phyloP scores from a whole-genome alignment of 305 asterid genomes.

The Fraxinus paxiana region DNA sequence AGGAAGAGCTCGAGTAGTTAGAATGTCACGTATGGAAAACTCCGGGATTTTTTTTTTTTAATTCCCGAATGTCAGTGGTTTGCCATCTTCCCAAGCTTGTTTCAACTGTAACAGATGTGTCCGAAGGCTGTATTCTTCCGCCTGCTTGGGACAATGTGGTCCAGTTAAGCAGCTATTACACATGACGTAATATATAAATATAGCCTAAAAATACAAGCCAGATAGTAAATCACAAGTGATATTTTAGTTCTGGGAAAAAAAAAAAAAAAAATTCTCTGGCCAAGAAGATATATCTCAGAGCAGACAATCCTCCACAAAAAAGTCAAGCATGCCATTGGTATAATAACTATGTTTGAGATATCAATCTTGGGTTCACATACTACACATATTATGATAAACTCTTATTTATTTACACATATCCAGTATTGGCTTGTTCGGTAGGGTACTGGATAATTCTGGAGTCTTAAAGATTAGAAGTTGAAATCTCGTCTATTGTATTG shows the following conservation, averaged over 20 bases:
- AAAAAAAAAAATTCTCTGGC: background rate
- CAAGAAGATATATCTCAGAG: background rate
- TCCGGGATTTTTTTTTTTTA: no score
- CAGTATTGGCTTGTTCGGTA: background rate
- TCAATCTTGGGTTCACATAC: background rate
- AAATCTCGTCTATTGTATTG: background rate
- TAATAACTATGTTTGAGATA: background rate
- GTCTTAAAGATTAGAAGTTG: background rate
- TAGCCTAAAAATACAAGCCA: background rate
- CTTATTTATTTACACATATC: background rate
- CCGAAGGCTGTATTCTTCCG: slow-evolving; percentile 71
- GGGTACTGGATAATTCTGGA: background rate
- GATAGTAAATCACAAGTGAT: background rate
- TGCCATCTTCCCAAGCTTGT: slow-evolving; percentile 40
- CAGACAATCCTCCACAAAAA: background rate
- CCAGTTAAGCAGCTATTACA: background rate
- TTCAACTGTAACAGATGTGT: slow-evolving; percentile 61
- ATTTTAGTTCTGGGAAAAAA: background rate
- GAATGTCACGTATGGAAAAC: no score
- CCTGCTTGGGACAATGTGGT: slow-evolving; percentile 42
- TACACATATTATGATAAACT: background rate
- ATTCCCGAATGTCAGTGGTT: slow-evolving; percentile 25
- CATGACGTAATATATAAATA: background rate
- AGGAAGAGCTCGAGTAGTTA: no score
- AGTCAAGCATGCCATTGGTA: background rate